A percentile compares a stretch with the other conserved stretches of the same genome.
phyloP scores from a whole-genome alignment of 1,284 basidiomycete genomes.

The Ceratobasidium sp. region DNA sequence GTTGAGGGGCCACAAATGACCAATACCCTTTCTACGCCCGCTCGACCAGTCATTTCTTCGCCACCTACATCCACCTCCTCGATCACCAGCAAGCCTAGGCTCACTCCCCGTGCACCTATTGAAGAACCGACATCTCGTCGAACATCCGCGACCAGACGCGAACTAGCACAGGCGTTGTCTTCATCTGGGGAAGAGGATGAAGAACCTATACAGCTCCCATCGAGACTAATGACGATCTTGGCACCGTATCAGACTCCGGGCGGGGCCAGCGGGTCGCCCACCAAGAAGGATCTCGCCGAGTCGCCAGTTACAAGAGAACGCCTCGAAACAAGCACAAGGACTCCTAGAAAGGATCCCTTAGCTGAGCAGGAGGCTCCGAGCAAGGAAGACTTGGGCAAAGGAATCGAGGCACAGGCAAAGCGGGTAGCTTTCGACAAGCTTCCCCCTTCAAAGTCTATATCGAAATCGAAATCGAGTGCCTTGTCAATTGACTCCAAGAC shows the following conservation, averaged over 20 bases:
- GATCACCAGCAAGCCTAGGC: neutral
- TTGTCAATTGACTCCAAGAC: neutral
- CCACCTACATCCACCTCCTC: constrained; percentile 14
- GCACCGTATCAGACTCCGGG: constrained; percentile 32
- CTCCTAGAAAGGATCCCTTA: neutral
- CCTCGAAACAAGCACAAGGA: neutral
- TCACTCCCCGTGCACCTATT: neutral
- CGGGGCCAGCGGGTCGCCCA: constrained; percentile 15
- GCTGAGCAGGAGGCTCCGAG: neutral
- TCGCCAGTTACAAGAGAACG: neutral
- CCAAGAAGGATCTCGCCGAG: neutral
- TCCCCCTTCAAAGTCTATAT: neutral
- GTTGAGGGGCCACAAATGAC: constrained; percentile 11
- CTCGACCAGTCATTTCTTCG: neutral
- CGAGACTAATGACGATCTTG: constrained; percentile 35
- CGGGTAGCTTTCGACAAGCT: constrained; percentile 17
- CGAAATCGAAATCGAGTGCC: neutral
- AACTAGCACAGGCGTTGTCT: constrained; percentile 28
- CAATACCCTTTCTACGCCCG: neutral
- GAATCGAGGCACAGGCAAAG: neutral
- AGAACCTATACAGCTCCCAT: constrained; percentile 15
- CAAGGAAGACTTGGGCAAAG: neutral
- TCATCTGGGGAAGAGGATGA: constrained; percentile 41
- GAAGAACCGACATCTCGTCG: constrained; percentile 27
- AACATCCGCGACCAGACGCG: constrained; percentile 16